Evolutionary conservation across 1,284 basidiomycete species (phyloP).

Genomic region (Spongiforma sp.): DNA sequence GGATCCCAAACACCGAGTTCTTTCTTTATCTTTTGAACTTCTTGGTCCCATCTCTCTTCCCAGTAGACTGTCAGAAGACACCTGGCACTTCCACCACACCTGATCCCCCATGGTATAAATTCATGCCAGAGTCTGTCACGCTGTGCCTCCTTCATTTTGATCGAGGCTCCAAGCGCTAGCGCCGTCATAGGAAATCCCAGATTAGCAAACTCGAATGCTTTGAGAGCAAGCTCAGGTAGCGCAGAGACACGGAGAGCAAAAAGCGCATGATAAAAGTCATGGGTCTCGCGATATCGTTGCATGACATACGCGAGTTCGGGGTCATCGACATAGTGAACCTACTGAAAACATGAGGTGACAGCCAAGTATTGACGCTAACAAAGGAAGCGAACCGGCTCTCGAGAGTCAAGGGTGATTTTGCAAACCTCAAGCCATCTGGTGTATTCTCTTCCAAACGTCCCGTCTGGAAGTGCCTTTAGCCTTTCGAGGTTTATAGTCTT

Average conservation of each 20-base stretch:
- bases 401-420: slow-evolving; percentile 94
- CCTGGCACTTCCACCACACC: slow-evolving; percentile 74
- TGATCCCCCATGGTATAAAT: slow-evolving; percentile 91
- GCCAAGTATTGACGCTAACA: neutral
- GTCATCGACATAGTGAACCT: slow-evolving; percentile 95
- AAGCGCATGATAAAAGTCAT: slow-evolving; percentile 95
- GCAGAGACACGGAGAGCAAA: slow-evolving; percentile 89
- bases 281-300: slow-evolving; percentile 97
- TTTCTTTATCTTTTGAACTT: slow-evolving; percentile 78
- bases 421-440: slow-evolving; percentile 91
- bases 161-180: slow-evolving; percentile 55
- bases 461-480: slow-evolving; percentile 71
- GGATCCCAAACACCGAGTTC: slow-evolving; percentile 88
- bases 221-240: slow-evolving; percentile 94
- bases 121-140: slow-evolving; percentile 69
- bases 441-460: slow-evolving; percentile 89
- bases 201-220: slow-evolving; percentile 95
- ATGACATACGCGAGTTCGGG: slow-evolving; percentile 96
- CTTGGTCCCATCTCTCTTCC: slow-evolving; percentile 93
- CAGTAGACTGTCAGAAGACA: slow-evolving; percentile 93
- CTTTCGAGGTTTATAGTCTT: slow-evolving; percentile 77
- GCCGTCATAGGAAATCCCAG: slow-evolving; percentile 90
- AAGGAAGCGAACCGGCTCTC: slow-evolving; percentile 74
- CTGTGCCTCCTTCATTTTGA: slow-evolving; percentile 60
- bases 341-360: slow-evolving; percentile 24